Percentiles rank a stretch among this genome's conserved stretches.
These are phyloP conservation scores for Colletotrichum somersetense DNA, from an alignment of 2,329 filamentous ascomycete species.

Conservation along the genomic window DNA sequence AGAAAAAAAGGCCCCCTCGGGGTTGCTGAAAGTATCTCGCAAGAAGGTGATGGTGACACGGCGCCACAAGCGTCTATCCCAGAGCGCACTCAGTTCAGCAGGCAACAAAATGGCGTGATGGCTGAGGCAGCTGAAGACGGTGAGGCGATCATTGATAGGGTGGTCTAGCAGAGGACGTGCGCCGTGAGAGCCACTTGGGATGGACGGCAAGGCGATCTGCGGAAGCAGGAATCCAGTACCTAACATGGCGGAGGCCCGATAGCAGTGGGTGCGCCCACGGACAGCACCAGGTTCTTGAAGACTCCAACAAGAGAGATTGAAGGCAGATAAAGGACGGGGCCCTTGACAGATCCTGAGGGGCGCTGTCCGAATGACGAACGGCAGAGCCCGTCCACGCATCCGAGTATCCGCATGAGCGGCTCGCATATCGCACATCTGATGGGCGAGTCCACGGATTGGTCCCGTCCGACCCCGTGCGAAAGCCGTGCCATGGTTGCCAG, in stretches of 20 bases:
- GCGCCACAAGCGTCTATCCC: slow-evolving; percentile 9
- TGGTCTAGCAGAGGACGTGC: slow-evolving; percentile 30
- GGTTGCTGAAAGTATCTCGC: neutral
- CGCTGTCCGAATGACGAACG: slow-evolving; percentile 27
- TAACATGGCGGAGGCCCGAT: slow-evolving; percentile 17
- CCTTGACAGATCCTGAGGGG: slow-evolving; percentile 2
- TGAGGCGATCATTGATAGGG: slow-evolving; percentile 36
- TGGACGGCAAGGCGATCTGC: slow-evolving; percentile 33
- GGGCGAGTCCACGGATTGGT: slow-evolving; percentile 2
- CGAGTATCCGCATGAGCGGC: neutral
- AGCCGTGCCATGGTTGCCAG: slow-evolving; percentile 14
- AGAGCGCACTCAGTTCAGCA: slow-evolving; percentile 23
- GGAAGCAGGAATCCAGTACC: slow-evolving; percentile 27
- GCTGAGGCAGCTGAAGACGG: slow-evolving; percentile 35
- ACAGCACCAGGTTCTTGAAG: slow-evolving; percentile 1
- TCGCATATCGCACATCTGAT: slow-evolving; percentile 1
- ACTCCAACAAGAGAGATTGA: slow-evolving; percentile 24
- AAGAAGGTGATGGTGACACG: neutral
- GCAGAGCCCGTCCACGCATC: slow-evolving; percentile 2
- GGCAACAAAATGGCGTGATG: slow-evolving; percentile 38
- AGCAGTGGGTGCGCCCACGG: slow-evolving; percentile 25
- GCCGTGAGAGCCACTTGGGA: slow-evolving; percentile 23
- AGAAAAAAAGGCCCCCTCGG: neutral
- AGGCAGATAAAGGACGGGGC: slow-evolving; percentile 8
- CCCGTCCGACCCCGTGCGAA: slow-evolving; percentile 18